Evolutionary conservation across 192 early-diverging fungal genomes (phyloP), one percentile per base, ranked within the genome.

Genomic region (Coemansia sp.): DNA sequence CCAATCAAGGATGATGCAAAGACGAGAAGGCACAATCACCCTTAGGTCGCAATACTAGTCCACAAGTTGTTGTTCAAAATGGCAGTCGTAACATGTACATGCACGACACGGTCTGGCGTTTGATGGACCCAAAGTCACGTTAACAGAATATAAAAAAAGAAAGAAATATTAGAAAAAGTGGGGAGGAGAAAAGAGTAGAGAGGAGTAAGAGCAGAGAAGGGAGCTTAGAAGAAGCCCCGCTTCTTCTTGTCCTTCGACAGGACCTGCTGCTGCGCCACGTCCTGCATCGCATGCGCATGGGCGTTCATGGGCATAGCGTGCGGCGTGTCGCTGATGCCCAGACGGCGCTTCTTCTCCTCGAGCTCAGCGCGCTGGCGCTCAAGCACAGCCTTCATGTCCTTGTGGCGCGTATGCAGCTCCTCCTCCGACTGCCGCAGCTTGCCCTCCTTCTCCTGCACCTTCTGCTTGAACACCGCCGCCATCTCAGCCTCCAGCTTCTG

Each of bases 401-500:
- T 85, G 68, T 98, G 93, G 50, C 93, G 91, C 30, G 93, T 90
- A 74, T 94, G 90, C 48, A 98, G 78, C 83, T 90, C 96, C 59
- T 95, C 93, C 72, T 98, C 96, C 15, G 87, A 89, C 70, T 95
- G 91, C 78, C 93, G 96, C 55, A 98, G 81, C 81, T 96, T 96
- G 49, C 88, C 81, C 73, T 98, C 94, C 83, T 96, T 96, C 80
- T 98, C 96, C 60, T 93, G 91, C 19, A 98, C 96, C 84, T 98
- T 96, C 62, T 93, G 91, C 67, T 92, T 87, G 84, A 98, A 98
- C 49, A 98, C 96, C 17, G 87, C 83, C 71, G 93, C 93, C 96
- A 98, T 98, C 76, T 98, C 96, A 38, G 89, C 84, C 71, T 98
- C 94, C 91, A 98, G 94, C 84, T 95, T 95, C 52, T 85, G 81